A percentile compares a stretch with the other conserved stretches of the same genome.
These are phyloP conservation scores for Magnusiomyces sp. DNA, from an alignment of 1,139 yeast species.

Conservation along the genomic window DNA sequence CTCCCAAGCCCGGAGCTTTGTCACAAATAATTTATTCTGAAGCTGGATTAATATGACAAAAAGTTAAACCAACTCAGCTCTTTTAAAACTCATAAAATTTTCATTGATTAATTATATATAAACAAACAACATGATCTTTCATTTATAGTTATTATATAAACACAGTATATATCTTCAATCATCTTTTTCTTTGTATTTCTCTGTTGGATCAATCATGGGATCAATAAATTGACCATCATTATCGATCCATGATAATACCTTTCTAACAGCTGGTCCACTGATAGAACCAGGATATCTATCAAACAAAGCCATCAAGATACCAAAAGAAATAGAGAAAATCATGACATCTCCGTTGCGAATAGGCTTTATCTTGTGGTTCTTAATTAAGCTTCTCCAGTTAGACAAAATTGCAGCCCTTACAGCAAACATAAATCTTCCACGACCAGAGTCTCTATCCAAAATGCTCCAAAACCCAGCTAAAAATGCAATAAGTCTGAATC, in stretches of 20 bases:
- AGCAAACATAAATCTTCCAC: constrained; percentile 31
- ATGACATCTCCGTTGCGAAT: constrained; percentile 28
- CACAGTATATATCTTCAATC: background rate
- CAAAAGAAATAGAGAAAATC: constrained; percentile 30
- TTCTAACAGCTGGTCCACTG: constrained; percentile 28
- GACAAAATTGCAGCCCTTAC: constrained; percentile 32
- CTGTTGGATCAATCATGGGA: constrained; percentile 15
- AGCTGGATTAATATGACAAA: background rate
- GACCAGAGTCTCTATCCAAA: constrained; percentile 30
- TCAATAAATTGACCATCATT: constrained; percentile 26
- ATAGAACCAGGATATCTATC: constrained; percentile 31
- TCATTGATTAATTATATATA: too few relatives aligned
- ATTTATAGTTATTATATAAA: background rate
- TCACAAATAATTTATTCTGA: background rate
- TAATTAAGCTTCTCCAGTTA: constrained; percentile 31
- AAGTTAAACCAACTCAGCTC: background rate
- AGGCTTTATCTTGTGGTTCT: constrained; percentile 22
- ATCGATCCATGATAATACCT: constrained; percentile 28
- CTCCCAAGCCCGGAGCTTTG: background rate
- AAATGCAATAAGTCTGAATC: constrained; percentile 34
- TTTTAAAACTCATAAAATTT: too few relatives aligned
- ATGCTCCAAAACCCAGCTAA: constrained; percentile 36
- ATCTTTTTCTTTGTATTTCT: background rate
- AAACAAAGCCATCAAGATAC: constrained; percentile 29
- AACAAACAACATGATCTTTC: too few relatives aligned